A percentile compares a stretch with the other conserved stretches of the same genome.
phyloP scores from a whole-genome alignment of 2,329 filamentous ascomycete species.

The Ceratocystis cubensis region DNA sequence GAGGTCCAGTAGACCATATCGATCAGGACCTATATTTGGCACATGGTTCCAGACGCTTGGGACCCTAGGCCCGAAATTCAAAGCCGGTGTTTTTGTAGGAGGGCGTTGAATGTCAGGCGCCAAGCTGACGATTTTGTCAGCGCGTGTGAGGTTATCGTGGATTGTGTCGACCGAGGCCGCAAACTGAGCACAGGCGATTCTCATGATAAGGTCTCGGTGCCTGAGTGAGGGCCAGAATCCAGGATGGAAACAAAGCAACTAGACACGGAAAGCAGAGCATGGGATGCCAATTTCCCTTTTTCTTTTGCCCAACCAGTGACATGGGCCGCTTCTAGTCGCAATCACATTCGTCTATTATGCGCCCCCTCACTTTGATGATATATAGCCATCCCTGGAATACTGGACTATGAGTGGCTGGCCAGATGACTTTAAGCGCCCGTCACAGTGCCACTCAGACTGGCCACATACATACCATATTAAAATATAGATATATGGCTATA shows the following conservation, averaged over 20 bases:
- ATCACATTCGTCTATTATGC: too few relatives aligned
- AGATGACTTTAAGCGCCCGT: neutral
- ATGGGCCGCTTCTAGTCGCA: too few relatives aligned
- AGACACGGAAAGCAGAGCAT: neutral
- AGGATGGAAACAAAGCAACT: neutral
- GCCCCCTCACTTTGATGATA: neutral
- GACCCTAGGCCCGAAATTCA: neutral
- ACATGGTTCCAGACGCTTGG: neutral
- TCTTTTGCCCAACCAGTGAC: too few relatives aligned
- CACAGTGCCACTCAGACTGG: neutral
- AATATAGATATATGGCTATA: too few relatives aligned
- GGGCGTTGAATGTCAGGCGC: neutral
- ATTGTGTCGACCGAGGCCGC: neutral
- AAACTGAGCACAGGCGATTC: neutral
- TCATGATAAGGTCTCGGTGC: neutral
- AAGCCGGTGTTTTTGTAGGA: neutral
- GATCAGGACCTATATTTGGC: neutral
- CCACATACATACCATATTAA: neutral
- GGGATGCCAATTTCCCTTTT: neutral
- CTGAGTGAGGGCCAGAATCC: neutral
- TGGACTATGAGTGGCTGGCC: neutral
- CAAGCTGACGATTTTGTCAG: neutral
- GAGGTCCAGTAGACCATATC: neutral
- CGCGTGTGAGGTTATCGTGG: neutral
- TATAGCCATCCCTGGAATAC: neutral